Evolutionary conservation across 805 yeast species (phyloP), one percentile per base, ranked within the genome.

Genomic region (Schwanniomyces vanrijiae): DNA sequence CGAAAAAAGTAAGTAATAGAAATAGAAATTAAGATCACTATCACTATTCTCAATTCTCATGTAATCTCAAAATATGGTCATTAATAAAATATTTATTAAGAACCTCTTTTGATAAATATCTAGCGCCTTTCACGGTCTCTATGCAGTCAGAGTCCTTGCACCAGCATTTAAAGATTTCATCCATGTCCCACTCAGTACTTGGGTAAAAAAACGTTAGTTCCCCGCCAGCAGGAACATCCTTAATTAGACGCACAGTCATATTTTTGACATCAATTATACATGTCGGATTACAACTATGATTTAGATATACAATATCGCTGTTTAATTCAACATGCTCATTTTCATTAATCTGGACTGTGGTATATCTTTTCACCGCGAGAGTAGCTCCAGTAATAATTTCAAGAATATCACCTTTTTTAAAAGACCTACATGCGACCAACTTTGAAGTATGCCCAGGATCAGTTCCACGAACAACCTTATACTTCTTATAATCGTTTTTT

Each of bases 161-260:
- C 45, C 45, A 42, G 29, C 45, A 42, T 42, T 24, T 42, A 34
- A 42, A 42, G 11, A 40, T 39, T 35, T 42, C 40, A 42, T 42
- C 45, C 40, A 42, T 42, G n/a, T 42, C 45, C 45, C 45, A 42
- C 14, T 42, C 45, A 33, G 45, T 42, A 33, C 45, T 42, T 20
- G 45, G 45, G 33, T 42, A 42, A 42, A 42, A 42, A 25, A 42
- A 42, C 3, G 45, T 42, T 18, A 42, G 33, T 34, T 42, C 45
- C 21, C 16, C 45, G 11, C 40, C 45, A 33, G 31, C 29, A 33
- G 38, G 31, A 24, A 42, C 45, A 22, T 42, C 45, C 33, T 42
- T 42, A 6, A 25, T 34, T 29, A 42, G 31, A 42, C 45, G 45
- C 21, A 42, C 45, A 33, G 33, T 18, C 45, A 42, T 42, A 34